Percentiles rank a stretch among this genome's conserved stretches.
Conservation (phyloP, 371 early-diverging fungal species). For the Lichtheimia corymbifera region DNA sequence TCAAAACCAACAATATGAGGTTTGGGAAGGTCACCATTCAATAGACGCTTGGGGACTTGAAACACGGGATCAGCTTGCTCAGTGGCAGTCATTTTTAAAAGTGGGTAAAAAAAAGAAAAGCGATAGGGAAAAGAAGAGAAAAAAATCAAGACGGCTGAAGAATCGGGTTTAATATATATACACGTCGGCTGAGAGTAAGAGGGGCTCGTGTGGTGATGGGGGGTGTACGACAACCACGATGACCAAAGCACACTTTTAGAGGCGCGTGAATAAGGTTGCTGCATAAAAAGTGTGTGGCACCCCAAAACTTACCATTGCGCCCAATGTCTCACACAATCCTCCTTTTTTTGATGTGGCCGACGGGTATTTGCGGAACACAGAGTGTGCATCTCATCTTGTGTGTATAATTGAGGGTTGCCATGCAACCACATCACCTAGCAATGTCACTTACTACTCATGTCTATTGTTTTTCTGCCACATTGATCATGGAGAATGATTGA, state of each 20-base stretch:
- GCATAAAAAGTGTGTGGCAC: constrained; percentile 3
- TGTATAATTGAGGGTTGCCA: background rate
- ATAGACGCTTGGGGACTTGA: constrained; percentile 48
- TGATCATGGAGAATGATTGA: no score
- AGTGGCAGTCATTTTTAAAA: constrained; percentile 16
- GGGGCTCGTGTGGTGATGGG: no score
- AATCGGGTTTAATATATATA: no score
- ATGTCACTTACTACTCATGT: no score
- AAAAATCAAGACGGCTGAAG: background rate
- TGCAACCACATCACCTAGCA: background rate
- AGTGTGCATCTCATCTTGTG: background rate
- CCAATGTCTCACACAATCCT: background rate
- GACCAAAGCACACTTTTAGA: background rate
- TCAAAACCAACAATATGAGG: constrained; percentile 72
- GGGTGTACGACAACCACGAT: no score
- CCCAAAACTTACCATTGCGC: constrained; percentile 3
- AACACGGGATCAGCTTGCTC: constrained; percentile 30
- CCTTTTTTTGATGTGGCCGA: background rate
- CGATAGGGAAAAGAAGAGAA: background rate
- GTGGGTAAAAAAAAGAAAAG: background rate
- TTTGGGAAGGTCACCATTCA: constrained; percentile 41
- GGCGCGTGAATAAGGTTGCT: constrained; percentile 1
- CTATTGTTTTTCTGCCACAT: no score
- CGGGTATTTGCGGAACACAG: no score
- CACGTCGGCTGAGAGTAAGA: no score